Conservation (phyloP, 257 asterid genomes). For the Ajuga chamaepitys region DNA sequence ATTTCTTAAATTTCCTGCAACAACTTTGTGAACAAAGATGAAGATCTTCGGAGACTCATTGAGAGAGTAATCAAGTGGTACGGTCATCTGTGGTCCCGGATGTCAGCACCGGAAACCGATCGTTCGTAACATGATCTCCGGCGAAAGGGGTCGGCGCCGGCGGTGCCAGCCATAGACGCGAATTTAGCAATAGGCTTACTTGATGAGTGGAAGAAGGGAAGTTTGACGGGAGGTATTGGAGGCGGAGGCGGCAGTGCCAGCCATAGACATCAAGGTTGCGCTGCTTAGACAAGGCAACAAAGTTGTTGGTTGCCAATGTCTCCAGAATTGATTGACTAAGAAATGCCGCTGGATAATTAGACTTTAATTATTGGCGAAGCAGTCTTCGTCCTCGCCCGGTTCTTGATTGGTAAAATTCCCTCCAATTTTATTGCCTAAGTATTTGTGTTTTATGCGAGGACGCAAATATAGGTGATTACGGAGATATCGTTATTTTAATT, state of each 20-base stretch:
- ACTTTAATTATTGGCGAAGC: slow-evolving; percentile 83
- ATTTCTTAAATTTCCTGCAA: slow-evolving; percentile 40
- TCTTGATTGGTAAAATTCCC: slow-evolving; percentile 60
- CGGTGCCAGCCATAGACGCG: slow-evolving; percentile 31
- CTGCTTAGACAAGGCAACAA: too few species aligned
- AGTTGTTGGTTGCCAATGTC: slow-evolving; percentile 62
- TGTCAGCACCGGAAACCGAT: slow-evolving; percentile 84
- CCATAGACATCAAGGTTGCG: too few species aligned
- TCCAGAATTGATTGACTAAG: slow-evolving; percentile 92
- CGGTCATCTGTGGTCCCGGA: slow-evolving; percentile 73
- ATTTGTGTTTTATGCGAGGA: background rate
- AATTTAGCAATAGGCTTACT: slow-evolving; percentile 17
- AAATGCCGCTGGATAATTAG: slow-evolving; percentile 87
- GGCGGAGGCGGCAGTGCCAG: slow-evolving; percentile 9
- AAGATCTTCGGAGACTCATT: slow-evolving; percentile 44
- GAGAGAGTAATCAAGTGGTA: slow-evolving; percentile 70
- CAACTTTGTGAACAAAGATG: slow-evolving; percentile 79
- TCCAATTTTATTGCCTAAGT: background rate
- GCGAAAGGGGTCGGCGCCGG: too few species aligned
- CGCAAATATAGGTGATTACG: too few species aligned
- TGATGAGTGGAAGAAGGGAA: slow-evolving; percentile 20
- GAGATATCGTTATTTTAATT: too few species aligned
- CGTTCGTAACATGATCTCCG: slow-evolving; percentile 37
- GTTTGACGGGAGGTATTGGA: slow-evolving; percentile 8
- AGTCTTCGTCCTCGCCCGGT: slow-evolving; percentile 87